phyloP scores from a whole-genome alignment of 192 early-diverging fungal species.

The Rhizophagus prolifer region DNA sequence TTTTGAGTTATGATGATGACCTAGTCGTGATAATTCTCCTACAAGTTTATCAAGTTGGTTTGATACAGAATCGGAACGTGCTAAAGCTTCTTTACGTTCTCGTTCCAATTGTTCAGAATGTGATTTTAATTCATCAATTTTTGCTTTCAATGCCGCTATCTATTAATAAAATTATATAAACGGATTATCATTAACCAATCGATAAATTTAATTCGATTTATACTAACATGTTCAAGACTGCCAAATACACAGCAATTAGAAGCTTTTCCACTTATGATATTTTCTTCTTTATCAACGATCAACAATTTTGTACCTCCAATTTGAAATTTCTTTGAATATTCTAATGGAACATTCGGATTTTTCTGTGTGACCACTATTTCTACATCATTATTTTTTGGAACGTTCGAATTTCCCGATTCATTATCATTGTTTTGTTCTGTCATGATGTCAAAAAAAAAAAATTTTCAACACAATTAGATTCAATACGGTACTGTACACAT shows the following conservation, averaged over 20 bases:
- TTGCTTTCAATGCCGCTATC: slow-evolving; percentile 29
- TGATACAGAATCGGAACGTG: slow-evolving; percentile 23
- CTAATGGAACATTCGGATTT: neutral
- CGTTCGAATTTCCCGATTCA: too few relatives aligned
- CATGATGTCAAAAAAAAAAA: too few relatives aligned
- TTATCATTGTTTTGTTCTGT: too few relatives aligned
- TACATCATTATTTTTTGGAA: too few relatives aligned
- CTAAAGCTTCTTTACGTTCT: slow-evolving; percentile 18
- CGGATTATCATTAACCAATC: neutral
- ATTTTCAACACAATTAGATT: too few relatives aligned
- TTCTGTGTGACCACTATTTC: too few relatives aligned
- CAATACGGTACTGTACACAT: too few relatives aligned
- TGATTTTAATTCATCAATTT: slow-evolving; percentile 22
- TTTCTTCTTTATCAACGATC: neutral
- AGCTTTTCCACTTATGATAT: neutral
- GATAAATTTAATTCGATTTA: neutral
- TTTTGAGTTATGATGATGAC: neutral
- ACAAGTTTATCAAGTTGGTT: slow-evolving; percentile 25
- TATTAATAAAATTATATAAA: slow-evolving; percentile 1
- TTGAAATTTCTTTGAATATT: neutral
- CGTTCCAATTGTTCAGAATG: slow-evolving; percentile 13
- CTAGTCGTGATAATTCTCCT: slow-evolving; percentile 8
- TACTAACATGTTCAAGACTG: neutral
- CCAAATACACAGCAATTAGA: neutral
- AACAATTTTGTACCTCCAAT: neutral